Conservation (phyloP, 306 rosid genomes). For the Cicer cuneatum region DNA sequence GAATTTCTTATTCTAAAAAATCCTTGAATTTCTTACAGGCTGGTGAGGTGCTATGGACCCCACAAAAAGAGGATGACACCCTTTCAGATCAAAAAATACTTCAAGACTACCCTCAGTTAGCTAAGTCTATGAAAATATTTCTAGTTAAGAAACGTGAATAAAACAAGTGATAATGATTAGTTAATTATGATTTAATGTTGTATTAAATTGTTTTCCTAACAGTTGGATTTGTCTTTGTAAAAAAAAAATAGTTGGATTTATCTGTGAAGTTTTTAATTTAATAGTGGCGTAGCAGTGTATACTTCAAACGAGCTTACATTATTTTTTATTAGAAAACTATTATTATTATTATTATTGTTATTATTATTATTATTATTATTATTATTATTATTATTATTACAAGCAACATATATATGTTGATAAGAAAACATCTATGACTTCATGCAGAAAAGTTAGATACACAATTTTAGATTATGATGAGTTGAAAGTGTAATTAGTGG, state of each 20-base stretch:
- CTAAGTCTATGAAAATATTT: slow-evolving; percentile 21
- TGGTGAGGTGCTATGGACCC: slow-evolving; percentile 95
- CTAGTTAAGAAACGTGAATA: slow-evolving; percentile 46
- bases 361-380: no score
- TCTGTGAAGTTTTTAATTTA: neutral
- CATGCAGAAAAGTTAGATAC: no score
- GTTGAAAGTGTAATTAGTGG: no score
- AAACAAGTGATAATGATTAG: slow-evolving; percentile 7
- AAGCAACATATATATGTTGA: no score
- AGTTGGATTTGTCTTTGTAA: neutral
- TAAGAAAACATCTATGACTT: no score
- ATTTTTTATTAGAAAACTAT: no score
- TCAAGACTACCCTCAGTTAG: slow-evolving; percentile 75
- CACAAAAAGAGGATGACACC: slow-evolving; percentile 78
- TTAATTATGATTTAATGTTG: neutral
- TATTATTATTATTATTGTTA: no score
- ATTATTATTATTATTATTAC: no score
- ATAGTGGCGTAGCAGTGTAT: no score
- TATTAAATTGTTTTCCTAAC: neutral
- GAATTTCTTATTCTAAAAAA: no score
- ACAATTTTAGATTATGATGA: no score
- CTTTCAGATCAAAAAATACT: slow-evolving; percentile 75
- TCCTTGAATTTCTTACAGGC: slow-evolving; percentile 58
- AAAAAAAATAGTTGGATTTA: neutral
- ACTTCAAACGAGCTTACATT: no score